A percentile compares a stretch with the other conserved stretches of the same genome.
phyloP scores from a whole-genome alignment of 306 rosid genomes.

The Dryas octopetala region DNA sequence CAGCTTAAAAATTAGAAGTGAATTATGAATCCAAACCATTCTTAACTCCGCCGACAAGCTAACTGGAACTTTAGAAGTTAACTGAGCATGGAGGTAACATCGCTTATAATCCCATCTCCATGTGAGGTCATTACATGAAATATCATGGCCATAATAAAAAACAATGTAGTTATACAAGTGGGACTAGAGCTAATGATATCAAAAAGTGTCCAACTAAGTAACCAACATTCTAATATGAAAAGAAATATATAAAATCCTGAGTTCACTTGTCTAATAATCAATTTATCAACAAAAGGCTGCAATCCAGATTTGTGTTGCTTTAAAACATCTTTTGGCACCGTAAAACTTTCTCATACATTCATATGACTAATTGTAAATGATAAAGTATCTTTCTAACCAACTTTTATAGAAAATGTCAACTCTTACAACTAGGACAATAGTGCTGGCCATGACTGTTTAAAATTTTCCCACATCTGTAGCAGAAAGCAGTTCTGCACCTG shows the following conservation, averaged over 20 bases:
- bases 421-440: slow-evolving; percentile 9
- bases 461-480: slow-evolving; percentile 10
- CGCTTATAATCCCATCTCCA: too few relatives aligned
- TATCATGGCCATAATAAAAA: too few relatives aligned
- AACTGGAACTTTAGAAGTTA: not conserved
- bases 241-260: too few relatives aligned
- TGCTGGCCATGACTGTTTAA: not conserved
- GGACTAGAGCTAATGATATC: too few relatives aligned
- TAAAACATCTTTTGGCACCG: not conserved
- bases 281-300: not conserved
- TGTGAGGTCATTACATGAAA: too few relatives aligned
- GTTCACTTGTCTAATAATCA: too few relatives aligned
- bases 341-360: not conserved
- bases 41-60: not conserved
- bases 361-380: not conserved
- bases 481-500: slow-evolving; percentile 19
- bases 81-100: too few relatives aligned
- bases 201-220: too few relatives aligned
- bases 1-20: not conserved
- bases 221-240: too few relatives aligned
- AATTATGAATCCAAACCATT: not conserved
- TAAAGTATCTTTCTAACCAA: not conserved
- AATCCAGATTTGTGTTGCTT: not conserved
- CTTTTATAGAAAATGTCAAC: not conserved
- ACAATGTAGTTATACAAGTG: too few relatives aligned